Percentiles rank a stretch among this genome's conserved stretches.
These are phyloP conservation scores for Andrographis paniculata DNA, from an alignment of 305 asterid genomes.

Conservation along the genomic window DNA sequence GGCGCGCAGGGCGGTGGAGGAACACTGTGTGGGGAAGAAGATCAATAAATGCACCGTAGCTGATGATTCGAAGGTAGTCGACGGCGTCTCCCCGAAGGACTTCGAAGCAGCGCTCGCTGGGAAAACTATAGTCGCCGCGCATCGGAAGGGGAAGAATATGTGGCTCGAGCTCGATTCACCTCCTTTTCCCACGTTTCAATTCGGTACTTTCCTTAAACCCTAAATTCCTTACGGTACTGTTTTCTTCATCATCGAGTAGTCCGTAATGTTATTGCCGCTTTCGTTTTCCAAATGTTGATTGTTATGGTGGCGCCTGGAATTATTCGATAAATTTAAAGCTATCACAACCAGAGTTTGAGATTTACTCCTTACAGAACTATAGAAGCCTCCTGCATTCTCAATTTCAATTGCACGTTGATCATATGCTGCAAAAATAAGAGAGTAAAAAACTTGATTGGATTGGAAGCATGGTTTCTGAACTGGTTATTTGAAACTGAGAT, in stretches of 20 bases:
- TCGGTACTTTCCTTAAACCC: constrained; percentile 44
- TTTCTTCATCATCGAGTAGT: constrained; percentile 1
- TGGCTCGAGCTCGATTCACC: constrained; percentile 92
- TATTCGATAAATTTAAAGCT: constrained; percentile 8
- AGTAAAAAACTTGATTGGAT: background rate
- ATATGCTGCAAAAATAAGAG: background rate
- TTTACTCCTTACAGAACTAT: background rate
- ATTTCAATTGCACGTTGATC: no score
- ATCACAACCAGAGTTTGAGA: no score
- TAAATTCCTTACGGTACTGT: constrained; percentile 9
- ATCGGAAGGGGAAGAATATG: constrained; percentile 95
- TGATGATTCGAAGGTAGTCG: constrained; percentile 74
- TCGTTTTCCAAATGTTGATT: background rate
- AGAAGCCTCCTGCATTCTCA: background rate
- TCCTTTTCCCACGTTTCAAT: constrained; percentile 91
- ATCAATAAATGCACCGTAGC: constrained; percentile 55
- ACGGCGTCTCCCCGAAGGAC: constrained; percentile 58
- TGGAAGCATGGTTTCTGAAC: background rate
- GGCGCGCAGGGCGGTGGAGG: constrained; percentile 81
- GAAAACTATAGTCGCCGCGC: constrained; percentile 74
- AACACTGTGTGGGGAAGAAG: constrained; percentile 79
- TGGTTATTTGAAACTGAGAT: no score
- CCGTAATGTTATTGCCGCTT: background rate
- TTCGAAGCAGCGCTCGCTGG: constrained; percentile 75
- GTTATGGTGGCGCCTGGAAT: no score